Conservation (phyloP, 352 stramenopile species). For the Elongisporangium undulatum region DNA sequence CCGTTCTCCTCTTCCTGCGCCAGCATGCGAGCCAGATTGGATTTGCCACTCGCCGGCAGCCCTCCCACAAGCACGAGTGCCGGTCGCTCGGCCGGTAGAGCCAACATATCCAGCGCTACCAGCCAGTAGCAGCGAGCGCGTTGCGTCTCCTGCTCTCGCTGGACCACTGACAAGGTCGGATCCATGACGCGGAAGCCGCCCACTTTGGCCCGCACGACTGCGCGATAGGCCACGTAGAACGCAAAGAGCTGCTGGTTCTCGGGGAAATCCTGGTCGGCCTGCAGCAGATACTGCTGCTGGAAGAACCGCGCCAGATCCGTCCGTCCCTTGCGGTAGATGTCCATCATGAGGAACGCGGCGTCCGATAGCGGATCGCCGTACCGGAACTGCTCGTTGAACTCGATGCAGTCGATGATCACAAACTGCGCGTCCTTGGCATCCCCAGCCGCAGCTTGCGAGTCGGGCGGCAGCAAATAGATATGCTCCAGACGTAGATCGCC, state of each 20-base stretch:
- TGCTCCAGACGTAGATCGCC: conserved; percentile 67
- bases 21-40: conserved; percentile 48
- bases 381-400: conserved; percentile 80
- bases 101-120: conserved; percentile 52
- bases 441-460: background rate
- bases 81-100: conserved; percentile 29
- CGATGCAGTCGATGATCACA: conserved; percentile 69
- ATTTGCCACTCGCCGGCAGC: conserved; percentile 63
- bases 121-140: conserved; percentile 60
- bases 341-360: conserved; percentile 65
- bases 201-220: conserved; percentile 68
- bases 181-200: conserved; percentile 61
- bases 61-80: conserved; percentile 54
- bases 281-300: conserved; percentile 49
- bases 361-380: conserved; percentile 64
- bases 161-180: conserved; percentile 26
- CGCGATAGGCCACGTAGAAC: conserved; percentile 67
- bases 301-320: conserved; percentile 46
- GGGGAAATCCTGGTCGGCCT: conserved; percentile 37
- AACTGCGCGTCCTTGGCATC: conserved; percentile 14
- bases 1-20: conserved; percentile 29
- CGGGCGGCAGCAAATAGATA: conserved; percentile 39
- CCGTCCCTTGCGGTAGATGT: conserved; percentile 55
- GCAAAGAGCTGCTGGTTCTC: conserved; percentile 42
- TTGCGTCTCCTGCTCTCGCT: conserved; percentile 32